Percentiles rank a stretch among this genome's conserved stretches.
Conservation (phyloP, 2,329 filamentous ascomycete species). For the Microdochium nivale region DNA sequence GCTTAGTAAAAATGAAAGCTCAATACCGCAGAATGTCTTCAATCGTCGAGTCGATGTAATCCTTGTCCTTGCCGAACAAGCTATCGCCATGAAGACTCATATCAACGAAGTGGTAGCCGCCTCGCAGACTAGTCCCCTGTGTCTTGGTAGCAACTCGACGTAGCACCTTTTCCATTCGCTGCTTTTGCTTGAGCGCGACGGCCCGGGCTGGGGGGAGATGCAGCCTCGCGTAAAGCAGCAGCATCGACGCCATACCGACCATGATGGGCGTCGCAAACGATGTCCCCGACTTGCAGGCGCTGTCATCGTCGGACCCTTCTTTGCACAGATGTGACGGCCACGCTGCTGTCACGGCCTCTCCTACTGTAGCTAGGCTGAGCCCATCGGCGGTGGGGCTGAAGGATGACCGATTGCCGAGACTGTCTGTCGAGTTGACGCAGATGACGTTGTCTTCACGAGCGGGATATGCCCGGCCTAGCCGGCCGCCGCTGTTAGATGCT, state of each 20-base stretch:
- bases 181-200: neutral
- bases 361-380: neutral
- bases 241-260: neutral
- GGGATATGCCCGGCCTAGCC: conserved; percentile 5
- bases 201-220: neutral
- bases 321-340: neutral
- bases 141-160: neutral
- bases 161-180: neutral
- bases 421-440: conserved; percentile 8
- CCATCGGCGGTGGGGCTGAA: conserved; percentile 7
- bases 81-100: neutral
- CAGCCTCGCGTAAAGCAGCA: neutral
- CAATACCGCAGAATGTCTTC: neutral
- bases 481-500: conserved; percentile 8
- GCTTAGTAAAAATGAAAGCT: no score
- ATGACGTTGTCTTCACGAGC: conserved; percentile 7
- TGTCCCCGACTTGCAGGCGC: neutral
- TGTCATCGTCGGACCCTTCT: neutral
- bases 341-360: neutral
- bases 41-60: neutral
- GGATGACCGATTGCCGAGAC: conserved; percentile 4
- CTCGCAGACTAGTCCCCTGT: neutral
- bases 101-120: neutral
- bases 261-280: neutral
- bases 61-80: neutral